These are phyloP conservation scores for Bigelowiella natans DNA, from an alignment of 78 protist genomes.

Conservation along the genomic window DNA sequence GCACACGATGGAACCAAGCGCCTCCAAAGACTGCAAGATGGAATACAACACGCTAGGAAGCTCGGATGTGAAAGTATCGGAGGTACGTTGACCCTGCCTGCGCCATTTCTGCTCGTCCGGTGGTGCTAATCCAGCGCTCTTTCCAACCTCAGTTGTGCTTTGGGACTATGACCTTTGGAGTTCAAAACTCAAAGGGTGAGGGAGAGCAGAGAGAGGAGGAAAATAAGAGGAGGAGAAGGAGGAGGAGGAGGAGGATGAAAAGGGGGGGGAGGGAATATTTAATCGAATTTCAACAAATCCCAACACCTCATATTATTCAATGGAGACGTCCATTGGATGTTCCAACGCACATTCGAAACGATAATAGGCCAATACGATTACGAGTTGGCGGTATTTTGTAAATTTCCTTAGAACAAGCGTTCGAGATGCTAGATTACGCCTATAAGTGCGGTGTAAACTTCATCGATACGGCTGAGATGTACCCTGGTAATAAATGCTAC, in stretches of 20 bases:
- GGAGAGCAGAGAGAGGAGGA: no score
- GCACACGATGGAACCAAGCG: no score
- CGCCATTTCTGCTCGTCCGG: no score
- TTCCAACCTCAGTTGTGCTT: no score
- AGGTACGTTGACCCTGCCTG: no score
- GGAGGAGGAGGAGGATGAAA: neutral
- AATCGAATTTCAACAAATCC: neutral
- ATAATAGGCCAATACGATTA: no score
- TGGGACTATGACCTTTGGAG: neutral
- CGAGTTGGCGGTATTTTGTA: no score
- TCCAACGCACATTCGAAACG: no score
- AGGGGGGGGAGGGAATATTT: neutral
- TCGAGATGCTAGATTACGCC: neutral
- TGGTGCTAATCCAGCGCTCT: no score
- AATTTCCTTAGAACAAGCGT: neutral
- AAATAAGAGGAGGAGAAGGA: neutral
- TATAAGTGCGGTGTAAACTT: neutral
- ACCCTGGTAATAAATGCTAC: neutral
- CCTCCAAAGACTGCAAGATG: no score
- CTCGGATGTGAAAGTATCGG: neutral
- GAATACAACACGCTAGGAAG: neutral
- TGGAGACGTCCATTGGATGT: no score
- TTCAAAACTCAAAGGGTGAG: neutral
- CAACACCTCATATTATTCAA: neutral
- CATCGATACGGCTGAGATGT: neutral